Percentiles rank a stretch among this genome's conserved stretches.
These are phyloP conservation scores for Lachancea sp. DNA, from an alignment of 805 yeast species.

Conservation along the genomic window DNA sequence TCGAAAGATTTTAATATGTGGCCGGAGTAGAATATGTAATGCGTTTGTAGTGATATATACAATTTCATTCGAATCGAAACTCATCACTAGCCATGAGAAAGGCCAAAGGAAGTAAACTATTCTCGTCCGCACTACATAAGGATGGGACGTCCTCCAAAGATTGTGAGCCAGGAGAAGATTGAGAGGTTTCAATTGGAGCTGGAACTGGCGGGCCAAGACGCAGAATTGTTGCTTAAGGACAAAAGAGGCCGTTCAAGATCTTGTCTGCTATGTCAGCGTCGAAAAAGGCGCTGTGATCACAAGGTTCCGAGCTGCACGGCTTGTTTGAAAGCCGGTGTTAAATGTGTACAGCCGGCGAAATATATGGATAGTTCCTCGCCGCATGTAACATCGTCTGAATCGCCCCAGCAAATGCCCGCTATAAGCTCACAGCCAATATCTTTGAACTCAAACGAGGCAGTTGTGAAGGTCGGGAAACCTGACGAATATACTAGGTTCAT, in stretches of 20 bases:
- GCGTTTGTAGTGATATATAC: too few relatives aligned
- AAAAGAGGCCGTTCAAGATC: conserved; percentile 54
- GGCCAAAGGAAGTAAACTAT: too few relatives aligned
- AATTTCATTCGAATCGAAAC: neutral
- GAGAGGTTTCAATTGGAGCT: conserved; percentile 31
- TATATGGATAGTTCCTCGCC: conserved; percentile 29
- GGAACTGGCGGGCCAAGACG: conserved; percentile 30
- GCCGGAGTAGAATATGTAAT: too few relatives aligned
- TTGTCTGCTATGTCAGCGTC: conserved; percentile 48
- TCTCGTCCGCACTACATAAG: too few relatives aligned
- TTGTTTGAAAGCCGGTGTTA: conserved; percentile 55
- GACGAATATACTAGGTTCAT: conserved; percentile 53
- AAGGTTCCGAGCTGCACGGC: conserved; percentile 58
- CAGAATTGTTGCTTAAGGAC: conserved; percentile 32
- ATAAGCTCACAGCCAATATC: neutral
- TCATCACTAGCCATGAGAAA: neutral
- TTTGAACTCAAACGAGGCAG: neutral
- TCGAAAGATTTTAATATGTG: too few relatives aligned
- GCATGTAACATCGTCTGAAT: conserved; percentile 1
- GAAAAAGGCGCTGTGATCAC: conserved; percentile 62
- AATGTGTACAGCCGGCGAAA: conserved; percentile 59
- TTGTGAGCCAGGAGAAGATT: conserved; percentile 32
- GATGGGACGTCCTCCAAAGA: conserved; percentile 35
- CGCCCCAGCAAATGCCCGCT: conserved; percentile 1
- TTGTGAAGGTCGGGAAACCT: conserved; percentile 23